These are phyloP conservation scores for Aureobasidium zeae DNA, from an alignment of 2,329 filamentous ascomycete genomes.

Conservation along the genomic window DNA sequence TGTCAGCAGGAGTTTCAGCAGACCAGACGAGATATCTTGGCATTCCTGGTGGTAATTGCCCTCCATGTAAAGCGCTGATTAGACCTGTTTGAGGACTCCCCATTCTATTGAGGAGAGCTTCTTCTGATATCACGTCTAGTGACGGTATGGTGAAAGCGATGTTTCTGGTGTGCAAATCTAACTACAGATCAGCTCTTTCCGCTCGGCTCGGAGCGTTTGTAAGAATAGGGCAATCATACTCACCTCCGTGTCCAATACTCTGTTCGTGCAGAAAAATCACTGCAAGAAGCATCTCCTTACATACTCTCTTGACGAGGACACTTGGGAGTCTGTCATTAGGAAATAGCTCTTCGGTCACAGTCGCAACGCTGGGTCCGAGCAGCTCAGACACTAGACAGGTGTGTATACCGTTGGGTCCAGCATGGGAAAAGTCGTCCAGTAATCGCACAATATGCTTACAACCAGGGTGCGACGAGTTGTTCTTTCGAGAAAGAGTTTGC, in stretches of 20 bases:
- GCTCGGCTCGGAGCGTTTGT: not conserved
- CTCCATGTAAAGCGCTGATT: slow-evolving; percentile 21
- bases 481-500: slow-evolving; percentile 12
- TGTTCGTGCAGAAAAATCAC: slow-evolving; percentile 22
- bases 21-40: slow-evolving; percentile 21
- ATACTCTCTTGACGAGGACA: slow-evolving; percentile 26
- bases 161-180: slow-evolving; percentile 27
- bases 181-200: not conserved
- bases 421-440: slow-evolving; percentile 31
- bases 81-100: slow-evolving; percentile 18
- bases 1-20: slow-evolving; percentile 15
- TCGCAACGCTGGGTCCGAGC: slow-evolving; percentile 31
- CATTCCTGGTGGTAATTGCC: slow-evolving; percentile 19
- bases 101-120: slow-evolving; percentile 20
- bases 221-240: not conserved
- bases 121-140: slow-evolving; percentile 19
- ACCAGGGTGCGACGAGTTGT: slow-evolving; percentile 17
- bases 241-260: slow-evolving; percentile 25
- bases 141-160: slow-evolving; percentile 22
- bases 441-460: slow-evolving; percentile 29
- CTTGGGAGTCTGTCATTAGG: slow-evolving; percentile 33
- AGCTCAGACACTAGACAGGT: slow-evolving; percentile 37
- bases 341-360: slow-evolving; percentile 30
- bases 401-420: slow-evolving; percentile 39
- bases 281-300: slow-evolving; percentile 21